Conservation (phyloP, 177 flowering plant genomes). For the Vitis hybrid region DNA sequence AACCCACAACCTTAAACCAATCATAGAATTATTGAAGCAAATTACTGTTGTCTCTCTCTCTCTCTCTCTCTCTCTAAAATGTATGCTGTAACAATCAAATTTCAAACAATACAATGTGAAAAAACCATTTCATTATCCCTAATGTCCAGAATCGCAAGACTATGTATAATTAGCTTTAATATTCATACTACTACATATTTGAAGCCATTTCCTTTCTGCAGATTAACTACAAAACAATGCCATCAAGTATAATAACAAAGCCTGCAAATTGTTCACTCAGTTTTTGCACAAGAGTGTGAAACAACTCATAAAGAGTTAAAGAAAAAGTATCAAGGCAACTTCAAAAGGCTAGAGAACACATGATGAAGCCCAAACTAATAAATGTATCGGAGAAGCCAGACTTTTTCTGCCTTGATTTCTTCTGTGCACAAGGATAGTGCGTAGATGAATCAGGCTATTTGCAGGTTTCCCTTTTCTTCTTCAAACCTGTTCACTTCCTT, state of each 20-base stretch:
- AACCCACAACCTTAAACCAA: too few species aligned
- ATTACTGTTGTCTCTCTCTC: too few species aligned
- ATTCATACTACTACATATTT: not conserved
- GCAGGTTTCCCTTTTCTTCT: not conserved
- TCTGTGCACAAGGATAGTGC: conserved; percentile 8
- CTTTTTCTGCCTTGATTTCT: conserved; percentile 7
- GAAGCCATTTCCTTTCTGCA: not conserved
- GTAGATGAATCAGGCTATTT: not conserved
- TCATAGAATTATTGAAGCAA: too few species aligned
- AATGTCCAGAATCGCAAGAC: not conserved
- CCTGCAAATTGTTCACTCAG: not conserved
- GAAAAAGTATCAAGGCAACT: conserved; percentile 11
- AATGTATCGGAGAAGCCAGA: conserved; percentile 7
- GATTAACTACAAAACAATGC: conserved; percentile 2
- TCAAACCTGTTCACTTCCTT: conserved; percentile 40
- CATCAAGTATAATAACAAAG: not conserved
- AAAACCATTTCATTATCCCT: not conserved
- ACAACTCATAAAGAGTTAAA: not conserved
- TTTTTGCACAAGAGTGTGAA: not conserved
- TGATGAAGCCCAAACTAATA: conserved; percentile 5
- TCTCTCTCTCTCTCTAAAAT: not conserved
- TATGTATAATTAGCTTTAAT: not conserved
- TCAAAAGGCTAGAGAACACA: not conserved
- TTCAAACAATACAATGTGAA: not conserved
- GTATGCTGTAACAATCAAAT: too few species aligned